Percentiles rank a stretch among this genome's conserved stretches.
Evolutionary conservation across 2,329 filamentous ascomycete genomes (phyloP).

Genomic region (Fusarium guadeloupense): DNA sequence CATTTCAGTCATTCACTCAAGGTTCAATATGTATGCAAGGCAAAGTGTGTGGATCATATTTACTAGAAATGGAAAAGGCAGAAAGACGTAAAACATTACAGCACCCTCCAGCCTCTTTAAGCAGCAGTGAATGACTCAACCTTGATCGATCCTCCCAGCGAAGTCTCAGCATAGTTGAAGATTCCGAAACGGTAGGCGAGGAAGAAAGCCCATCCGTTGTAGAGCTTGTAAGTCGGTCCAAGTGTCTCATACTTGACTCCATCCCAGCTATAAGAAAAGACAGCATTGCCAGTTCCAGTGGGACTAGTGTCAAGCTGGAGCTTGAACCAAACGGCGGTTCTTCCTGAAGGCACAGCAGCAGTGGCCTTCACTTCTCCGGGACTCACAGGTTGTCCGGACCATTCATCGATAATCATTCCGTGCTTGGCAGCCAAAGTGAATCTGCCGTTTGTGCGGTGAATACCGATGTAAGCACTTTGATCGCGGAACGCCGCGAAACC

Average conservation of each 20-base stretch:
- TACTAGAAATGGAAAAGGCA: too few species aligned
- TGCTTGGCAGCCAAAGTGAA: conserved; percentile 49
- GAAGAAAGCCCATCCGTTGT: conserved; percentile 57
- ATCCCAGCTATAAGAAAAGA: conserved; percentile 35
- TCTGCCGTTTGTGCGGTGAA: conserved; percentile 47
- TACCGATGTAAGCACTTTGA: conserved; percentile 61
- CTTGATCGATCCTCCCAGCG: conserved; percentile 49
- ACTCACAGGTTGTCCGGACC: conserved; percentile 29
- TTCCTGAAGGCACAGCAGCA: conserved; percentile 28
- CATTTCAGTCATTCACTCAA: too few species aligned
- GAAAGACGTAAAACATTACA: too few species aligned
- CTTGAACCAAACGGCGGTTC: conserved; percentile 36
- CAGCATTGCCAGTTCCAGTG: conserved; percentile 28
- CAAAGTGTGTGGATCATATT: too few species aligned
- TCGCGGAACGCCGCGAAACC: conserved; percentile 65
- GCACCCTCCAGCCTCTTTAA: background rate
- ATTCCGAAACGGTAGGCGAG: conserved; percentile 60
- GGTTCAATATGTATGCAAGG: too few species aligned
- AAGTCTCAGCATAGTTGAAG: conserved; percentile 59
- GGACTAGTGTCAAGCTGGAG: conserved; percentile 40
- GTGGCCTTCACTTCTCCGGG: conserved; percentile 35
- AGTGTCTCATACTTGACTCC: conserved; percentile 28
- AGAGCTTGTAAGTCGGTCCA: conserved; percentile 50
- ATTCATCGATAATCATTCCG: conserved; percentile 51
- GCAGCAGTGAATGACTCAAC: conserved; percentile 32